Conservation (phyloP, 495 filamentous ascomycete genomes). For the Chaetomium cochliodes region DNA sequence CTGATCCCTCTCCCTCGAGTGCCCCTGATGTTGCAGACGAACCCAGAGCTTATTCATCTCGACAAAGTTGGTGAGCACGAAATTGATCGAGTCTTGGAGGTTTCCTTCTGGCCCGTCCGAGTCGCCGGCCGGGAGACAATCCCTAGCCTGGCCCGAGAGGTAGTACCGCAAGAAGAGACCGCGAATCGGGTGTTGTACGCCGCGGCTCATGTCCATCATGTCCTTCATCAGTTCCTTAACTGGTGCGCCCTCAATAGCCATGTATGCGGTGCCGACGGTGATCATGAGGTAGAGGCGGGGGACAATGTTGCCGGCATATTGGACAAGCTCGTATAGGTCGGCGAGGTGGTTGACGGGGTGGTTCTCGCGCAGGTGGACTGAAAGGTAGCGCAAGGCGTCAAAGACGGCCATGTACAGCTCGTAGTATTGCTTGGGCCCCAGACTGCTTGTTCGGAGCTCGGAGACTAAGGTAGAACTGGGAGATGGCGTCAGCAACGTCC, state of each 20-base stretch:
- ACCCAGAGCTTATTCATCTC: constrained; percentile 99
- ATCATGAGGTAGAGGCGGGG: constrained; percentile 98
- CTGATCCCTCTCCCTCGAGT: constrained; percentile 89
- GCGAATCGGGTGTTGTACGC: constrained; percentile 93
- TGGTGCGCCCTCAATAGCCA: constrained; percentile 96
- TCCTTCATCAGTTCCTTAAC: constrained; percentile 99
- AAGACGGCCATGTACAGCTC: constrained; percentile 99
- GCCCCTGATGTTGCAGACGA: constrained; percentile 92
- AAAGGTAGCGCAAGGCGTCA: constrained; percentile 94
- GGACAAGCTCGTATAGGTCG: constrained; percentile 96
- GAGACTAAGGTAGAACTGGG: constrained; percentile 92
- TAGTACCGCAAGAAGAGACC: constrained; percentile 96
- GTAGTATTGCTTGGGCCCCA: constrained; percentile 98
- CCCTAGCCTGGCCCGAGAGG: constrained; percentile 86
- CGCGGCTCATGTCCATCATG: constrained; percentile 99
- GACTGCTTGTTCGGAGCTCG: constrained; percentile 89
- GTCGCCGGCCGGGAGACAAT: constrained; percentile 75
- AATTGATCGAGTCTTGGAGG: constrained; percentile 94
- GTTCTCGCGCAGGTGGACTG: constrained; percentile 92
- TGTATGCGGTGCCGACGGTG: constrained; percentile 97
- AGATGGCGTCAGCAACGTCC: not conserved
- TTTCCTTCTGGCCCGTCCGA: constrained; percentile 96
- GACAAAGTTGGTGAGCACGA: constrained; percentile 96
- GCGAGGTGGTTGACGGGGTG: constrained; percentile 97
- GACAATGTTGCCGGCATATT: constrained; percentile 98